Conservation (phyloP, 768 basidiomycete species). For the Trametes sanguinea region DNA sequence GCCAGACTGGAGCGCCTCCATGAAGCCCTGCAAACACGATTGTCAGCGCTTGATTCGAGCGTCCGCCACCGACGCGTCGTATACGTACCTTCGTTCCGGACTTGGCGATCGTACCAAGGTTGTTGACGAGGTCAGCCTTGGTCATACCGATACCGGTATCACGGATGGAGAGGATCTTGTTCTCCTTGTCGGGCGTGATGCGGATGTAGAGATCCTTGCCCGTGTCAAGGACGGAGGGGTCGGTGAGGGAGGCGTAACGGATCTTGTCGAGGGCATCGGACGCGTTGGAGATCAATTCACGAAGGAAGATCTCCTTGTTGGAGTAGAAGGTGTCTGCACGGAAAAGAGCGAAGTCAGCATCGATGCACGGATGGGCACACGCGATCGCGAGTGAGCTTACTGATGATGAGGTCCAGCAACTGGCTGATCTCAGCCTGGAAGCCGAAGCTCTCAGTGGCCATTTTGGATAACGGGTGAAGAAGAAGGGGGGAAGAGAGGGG, state of each 20-base stretch:
- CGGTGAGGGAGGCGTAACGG: conserved; percentile 94
- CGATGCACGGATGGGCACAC: conserved; percentile 4
- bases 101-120: conserved; percentile 95
- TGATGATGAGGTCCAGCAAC: conserved; percentile 98
- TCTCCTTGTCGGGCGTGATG: conserved; percentile 94
- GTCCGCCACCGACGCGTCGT: not conserved
- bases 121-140: conserved; percentile 99
- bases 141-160: conserved; percentile 99
- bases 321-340: conserved; percentile 97
- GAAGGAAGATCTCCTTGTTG: conserved; percentile 99
- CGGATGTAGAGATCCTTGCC: conserved; percentile 95
- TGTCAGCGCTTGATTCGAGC: not conserved
- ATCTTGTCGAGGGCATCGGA: conserved; percentile 99
- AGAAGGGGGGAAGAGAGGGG: conserved; percentile 19
- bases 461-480: conserved; percentile 36
- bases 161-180: conserved; percentile 86
- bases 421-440: conserved; percentile 99
- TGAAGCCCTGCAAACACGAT: conserved; percentile 74
- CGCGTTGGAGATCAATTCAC: conserved; percentile 94
- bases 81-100: conserved; percentile 81
- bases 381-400: conserved; percentile 45
- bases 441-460: conserved; percentile 87
- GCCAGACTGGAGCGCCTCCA: conserved; percentile 94
- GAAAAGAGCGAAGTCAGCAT: conserved; percentile 14
- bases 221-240: conserved; percentile 84